Conservation (phyloP, 345 rosid genomes). For the Isatis tinctoria region DNA sequence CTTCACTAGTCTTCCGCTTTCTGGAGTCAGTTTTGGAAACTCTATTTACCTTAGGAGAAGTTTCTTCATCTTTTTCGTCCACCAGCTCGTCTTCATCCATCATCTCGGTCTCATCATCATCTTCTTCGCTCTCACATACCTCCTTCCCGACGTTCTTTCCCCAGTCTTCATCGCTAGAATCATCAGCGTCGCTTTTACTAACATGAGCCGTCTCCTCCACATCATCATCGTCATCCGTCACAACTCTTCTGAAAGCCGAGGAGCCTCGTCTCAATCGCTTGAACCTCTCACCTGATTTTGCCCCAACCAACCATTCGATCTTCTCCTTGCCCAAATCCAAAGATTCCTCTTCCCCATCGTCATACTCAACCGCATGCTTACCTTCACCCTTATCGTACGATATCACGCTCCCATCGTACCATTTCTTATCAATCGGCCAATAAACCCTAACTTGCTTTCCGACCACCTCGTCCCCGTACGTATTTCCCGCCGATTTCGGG, state of each 20-base stretch:
- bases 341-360: constrained; percentile 83
- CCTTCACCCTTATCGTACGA: constrained; percentile 45
- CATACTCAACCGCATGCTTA: constrained; percentile 71
- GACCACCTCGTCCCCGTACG: constrained; percentile 56
- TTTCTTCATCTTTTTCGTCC: constrained; percentile 27
- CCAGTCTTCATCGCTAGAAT: constrained; percentile 86
- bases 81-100: constrained; percentile 33
- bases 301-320: constrained; percentile 68
- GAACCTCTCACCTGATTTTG: constrained; percentile 29
- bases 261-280: constrained; percentile 67
- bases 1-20: constrained; percentile 46
- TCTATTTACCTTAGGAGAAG: constrained; percentile 3
- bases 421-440: constrained; percentile 89
- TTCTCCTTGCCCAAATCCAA: constrained; percentile 84
- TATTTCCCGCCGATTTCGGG: constrained; percentile 20
- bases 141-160: constrained; percentile 45
- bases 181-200: constrained; percentile 42
- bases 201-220: constrained; percentile 35
- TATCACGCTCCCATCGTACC: constrained; percentile 77
- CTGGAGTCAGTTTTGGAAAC: constrained; percentile 30
- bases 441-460: constrained; percentile 68
- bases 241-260: constrained; percentile 41
- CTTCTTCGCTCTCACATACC: constrained; percentile 44
- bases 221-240: constrained; percentile 42
- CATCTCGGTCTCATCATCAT: constrained; percentile 53